A percentile compares a stretch with the other conserved stretches of the same genome.
These are phyloP conservation scores for Coprinopsis sp. DNA, from an alignment of 768 basidiomycete genomes.

Conservation along the genomic window DNA sequence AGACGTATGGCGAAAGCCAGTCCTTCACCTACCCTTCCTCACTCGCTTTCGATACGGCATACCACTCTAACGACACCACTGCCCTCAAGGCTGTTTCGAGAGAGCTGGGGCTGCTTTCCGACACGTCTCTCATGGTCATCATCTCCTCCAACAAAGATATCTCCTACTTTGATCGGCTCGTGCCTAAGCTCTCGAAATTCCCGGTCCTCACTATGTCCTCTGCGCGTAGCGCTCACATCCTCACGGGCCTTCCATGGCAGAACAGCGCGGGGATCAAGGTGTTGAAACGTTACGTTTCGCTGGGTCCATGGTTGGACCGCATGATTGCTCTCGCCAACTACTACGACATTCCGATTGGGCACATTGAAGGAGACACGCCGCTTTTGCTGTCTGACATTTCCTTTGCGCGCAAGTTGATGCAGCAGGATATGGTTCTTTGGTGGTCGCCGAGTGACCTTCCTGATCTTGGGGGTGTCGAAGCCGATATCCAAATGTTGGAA, in stretches of 20 bases:
- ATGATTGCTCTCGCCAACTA: constrained; percentile 79
- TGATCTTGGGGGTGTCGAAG: constrained; percentile 90
- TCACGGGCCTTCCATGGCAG: constrained; percentile 90
- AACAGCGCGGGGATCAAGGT: constrained; percentile 76
- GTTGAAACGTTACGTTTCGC: constrained; percentile 73
- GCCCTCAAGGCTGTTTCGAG: constrained; percentile 86
- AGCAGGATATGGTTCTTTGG: constrained; percentile 92
- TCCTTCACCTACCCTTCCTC: constrained; percentile 63
- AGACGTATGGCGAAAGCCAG: constrained; percentile 33
- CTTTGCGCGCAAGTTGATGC: constrained; percentile 81
- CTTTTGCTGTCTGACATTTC: constrained; percentile 85
- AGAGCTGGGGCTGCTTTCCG: constrained; percentile 74
- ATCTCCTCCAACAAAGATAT: constrained; percentile 85
- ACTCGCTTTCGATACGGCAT: constrained; percentile 60
- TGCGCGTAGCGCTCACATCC: constrained; percentile 64
- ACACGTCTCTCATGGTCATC: constrained; percentile 68
- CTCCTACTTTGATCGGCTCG: constrained; percentile 69
- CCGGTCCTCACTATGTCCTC: constrained; percentile 87
- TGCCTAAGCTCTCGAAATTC: constrained; percentile 74
- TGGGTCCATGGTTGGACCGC: constrained; percentile 78
- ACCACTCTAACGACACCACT: constrained; percentile 72
- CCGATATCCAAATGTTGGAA: constrained; percentile 71
- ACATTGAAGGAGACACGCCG: constrained; percentile 87
- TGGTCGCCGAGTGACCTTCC: constrained; percentile 90
- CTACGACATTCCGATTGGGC: constrained; percentile 89